Evolutionary conservation across 345 rosid species (phyloP), one percentile per base, ranked within the genome.

Genomic region (Triadica sebifera): DNA sequence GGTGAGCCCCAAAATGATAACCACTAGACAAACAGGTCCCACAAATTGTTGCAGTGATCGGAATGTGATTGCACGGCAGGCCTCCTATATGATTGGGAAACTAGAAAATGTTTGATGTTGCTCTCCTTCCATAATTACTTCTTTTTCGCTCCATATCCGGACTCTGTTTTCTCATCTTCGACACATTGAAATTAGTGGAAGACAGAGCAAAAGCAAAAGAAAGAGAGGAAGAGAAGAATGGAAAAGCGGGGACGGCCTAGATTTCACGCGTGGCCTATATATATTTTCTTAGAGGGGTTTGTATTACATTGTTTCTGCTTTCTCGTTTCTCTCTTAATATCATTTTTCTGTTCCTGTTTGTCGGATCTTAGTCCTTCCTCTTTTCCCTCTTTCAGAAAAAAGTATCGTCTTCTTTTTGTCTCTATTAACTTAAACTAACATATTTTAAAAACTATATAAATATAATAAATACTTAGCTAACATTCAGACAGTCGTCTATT

Each of bases 181-280:
- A 65, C 74, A 16, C 67, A 45, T 62, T n/a, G 75, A 65, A 74
- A 41, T 29, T 80, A 76, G 84, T 57, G 77, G 79, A 47, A 75
- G 83, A 78, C 77, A 76, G 16, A 10, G 6, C 34, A 29, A 29
- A 29, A 29, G 34, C 34, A 29, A 29, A 29, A 29, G 34, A 29
- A 29, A 29, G 34, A n/a, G 6, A 3, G 10, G 15, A 34, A 29
- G 12, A 34, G 20, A 52, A 13, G 20, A 13, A 19, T 65, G 51
- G 52, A 13, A 12, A 29, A 11, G 53, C 20, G 2, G 59, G 78
- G 78, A 65, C 59, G 65, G 77, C 86, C 83, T 85, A 53, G 63
- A 69, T 87, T 82, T 78, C 83, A 81, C 85, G 89, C 87, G 79
- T 82, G 83, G 73, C 83, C 67, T 75, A 16, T 52, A 45, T 43